These are phyloP conservation scores for Pelargonium fulgidum DNA, from an alignment of 441 rosid genomes.

Conservation along the genomic window DNA sequence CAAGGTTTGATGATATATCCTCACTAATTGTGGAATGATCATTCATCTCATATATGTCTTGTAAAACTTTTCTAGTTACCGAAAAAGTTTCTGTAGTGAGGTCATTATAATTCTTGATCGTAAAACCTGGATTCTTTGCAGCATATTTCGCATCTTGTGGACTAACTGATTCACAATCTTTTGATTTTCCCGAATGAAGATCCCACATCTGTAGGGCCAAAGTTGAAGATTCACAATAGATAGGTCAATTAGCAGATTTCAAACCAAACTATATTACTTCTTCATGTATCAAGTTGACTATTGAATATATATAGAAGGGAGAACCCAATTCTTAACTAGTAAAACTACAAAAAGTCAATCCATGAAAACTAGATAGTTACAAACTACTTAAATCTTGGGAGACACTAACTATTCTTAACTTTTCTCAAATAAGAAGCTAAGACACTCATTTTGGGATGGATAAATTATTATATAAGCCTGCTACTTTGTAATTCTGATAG, in stretches of 20 bases:
- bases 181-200: constrained; percentile 26
- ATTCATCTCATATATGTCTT: constrained; percentile 15
- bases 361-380: too few relatives aligned
- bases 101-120: constrained; percentile 17
- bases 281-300: too few relatives aligned
- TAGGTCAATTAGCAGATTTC: neutral
- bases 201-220: constrained; percentile 33
- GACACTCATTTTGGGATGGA: too few relatives aligned
- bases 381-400: too few relatives aligned
- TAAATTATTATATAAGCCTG: too few relatives aligned
- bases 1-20: constrained; percentile 19
- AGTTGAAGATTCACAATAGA: neutral
- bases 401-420: too few relatives aligned
- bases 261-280: neutral
- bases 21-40: constrained; percentile 12
- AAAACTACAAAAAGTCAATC: too few relatives aligned
- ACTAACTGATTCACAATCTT: constrained; percentile 21
- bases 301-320: too few relatives aligned
- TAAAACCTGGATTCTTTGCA: constrained; percentile 15
- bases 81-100: constrained; percentile 18
- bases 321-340: too few relatives aligned
- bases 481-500: too few relatives aligned
- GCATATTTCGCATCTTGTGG: constrained; percentile 18
- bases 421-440: too few relatives aligned
- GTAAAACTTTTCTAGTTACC: constrained; percentile 11